A percentile compares a stretch with the other conserved stretches of the same genome.
phyloP scores from a whole-genome alignment of 1,139 yeast species.

The Barnettozyma hawaiiensis region DNA sequence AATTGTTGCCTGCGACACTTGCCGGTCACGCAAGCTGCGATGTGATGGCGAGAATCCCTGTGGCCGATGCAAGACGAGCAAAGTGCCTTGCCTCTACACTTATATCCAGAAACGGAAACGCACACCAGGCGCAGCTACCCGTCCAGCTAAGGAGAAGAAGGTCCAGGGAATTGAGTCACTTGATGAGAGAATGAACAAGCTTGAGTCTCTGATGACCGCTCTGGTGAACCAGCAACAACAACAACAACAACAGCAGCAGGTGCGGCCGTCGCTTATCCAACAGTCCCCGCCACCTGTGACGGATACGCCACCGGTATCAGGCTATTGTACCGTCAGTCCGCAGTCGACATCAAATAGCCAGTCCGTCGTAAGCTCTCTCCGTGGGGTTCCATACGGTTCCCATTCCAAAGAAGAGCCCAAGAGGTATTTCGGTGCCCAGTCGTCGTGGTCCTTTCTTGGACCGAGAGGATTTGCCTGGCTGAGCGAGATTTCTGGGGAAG shows the following conservation, averaged over 20 bases:
- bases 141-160: neutral
- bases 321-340: neutral
- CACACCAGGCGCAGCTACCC: neutral
- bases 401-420: neutral
- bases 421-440: conserved; percentile 23
- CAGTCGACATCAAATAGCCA: neutral
- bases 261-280: neutral
- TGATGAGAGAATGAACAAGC: conserved; percentile 19
- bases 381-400: neutral
- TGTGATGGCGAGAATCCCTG: conserved; percentile 24
- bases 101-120: conserved; percentile 11
- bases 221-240: conserved; percentile 19
- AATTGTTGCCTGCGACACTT: conserved; percentile 14
- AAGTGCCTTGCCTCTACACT: conserved; percentile 11
- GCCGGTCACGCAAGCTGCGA: conserved; percentile 24
- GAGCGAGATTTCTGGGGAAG: conserved; percentile 30
- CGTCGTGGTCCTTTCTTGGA: conserved; percentile 36
- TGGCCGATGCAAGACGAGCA: conserved; percentile 13
- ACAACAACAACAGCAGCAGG: neutral
- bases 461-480: conserved; percentile 38
- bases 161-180: conserved; percentile 6
- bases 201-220: conserved; percentile 17
- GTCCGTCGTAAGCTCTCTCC: neutral
- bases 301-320: neutral
- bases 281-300: neutral